phyloP scores from a whole-genome alignment of 2,329 filamentous ascomycete species.

The Chrysosporium queenslandicum region DNA sequence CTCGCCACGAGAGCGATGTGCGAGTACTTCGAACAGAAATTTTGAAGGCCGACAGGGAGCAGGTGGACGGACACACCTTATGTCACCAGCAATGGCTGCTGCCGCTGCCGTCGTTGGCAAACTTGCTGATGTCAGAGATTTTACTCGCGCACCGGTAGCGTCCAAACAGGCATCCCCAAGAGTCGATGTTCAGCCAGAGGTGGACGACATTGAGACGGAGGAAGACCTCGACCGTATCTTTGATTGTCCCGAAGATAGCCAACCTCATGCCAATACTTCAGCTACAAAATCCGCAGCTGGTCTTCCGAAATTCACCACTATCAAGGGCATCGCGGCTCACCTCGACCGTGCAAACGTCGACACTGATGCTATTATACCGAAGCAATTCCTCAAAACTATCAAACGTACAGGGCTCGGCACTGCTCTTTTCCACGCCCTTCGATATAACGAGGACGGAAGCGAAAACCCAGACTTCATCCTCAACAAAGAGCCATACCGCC shows the following conservation, averaged over 20 bases:
- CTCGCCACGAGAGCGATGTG: slow-evolving; percentile 82
- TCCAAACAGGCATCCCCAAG: slow-evolving; percentile 46
- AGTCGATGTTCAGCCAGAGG: slow-evolving; percentile 49
- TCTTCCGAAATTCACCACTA: slow-evolving; percentile 70
- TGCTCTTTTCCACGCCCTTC: slow-evolving; percentile 77
- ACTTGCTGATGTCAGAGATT: slow-evolving; percentile 79
- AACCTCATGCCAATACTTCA: slow-evolving; percentile 53
- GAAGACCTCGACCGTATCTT: slow-evolving; percentile 55
- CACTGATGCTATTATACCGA: slow-evolving; percentile 98
- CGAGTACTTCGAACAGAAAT: slow-evolving; percentile 92
- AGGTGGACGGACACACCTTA: slow-evolving; percentile 80
- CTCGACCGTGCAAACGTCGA: slow-evolving; percentile 85
- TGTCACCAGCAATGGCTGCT: slow-evolving; percentile 95
- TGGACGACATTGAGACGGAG: slow-evolving; percentile 51
- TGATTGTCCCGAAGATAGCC: slow-evolving; percentile 53
- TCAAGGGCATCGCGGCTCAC: slow-evolving; percentile 80
- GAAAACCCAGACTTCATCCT: slow-evolving; percentile 77
- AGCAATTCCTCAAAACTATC: slow-evolving; percentile 98
- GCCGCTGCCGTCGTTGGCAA: slow-evolving; percentile 82
- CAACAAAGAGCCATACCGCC: slow-evolving; percentile 77
- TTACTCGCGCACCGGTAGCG: slow-evolving; percentile 44
- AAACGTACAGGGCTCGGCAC: slow-evolving; percentile 88
- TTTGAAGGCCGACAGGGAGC: slow-evolving; percentile 95
- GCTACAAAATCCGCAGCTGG: slow-evolving; percentile 46
- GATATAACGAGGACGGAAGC: slow-evolving; percentile 62